These are phyloP conservation scores for Immersiporthe knoxdaviesiana DNA, from an alignment of 2,329 filamentous ascomycete species.

Conservation along the genomic window DNA sequence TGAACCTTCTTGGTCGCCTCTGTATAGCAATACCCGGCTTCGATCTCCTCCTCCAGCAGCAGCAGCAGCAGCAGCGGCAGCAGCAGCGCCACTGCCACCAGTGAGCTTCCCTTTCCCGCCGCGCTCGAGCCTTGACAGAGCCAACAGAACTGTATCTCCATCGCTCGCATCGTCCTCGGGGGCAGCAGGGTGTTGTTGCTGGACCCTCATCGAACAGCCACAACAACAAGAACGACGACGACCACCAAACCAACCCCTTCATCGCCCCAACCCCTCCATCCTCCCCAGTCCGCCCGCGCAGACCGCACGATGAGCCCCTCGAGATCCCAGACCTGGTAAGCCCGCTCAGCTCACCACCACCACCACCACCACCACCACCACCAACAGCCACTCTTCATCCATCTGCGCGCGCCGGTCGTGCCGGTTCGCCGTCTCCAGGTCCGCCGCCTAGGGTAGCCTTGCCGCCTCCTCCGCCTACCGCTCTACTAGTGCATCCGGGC, in stretches of 20 bases:
- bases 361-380: background rate
- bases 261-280: slow-evolving; percentile 31
- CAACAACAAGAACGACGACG: slow-evolving; percentile 19
- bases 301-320: slow-evolving; percentile 42
- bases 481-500: background rate
- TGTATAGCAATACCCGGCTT: too few species aligned
- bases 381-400: too few species aligned
- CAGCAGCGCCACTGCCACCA: slow-evolving; percentile 20
- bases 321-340: slow-evolving; percentile 42
- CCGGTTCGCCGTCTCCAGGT: slow-evolving; percentile 5
- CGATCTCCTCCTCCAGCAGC: too few species aligned
- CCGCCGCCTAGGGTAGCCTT: slow-evolving; percentile 22
- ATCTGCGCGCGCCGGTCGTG: background rate
- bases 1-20: too few species aligned
- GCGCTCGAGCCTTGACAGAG: slow-evolving; percentile 21
- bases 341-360: slow-evolving; percentile 18
- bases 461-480: slow-evolving; percentile 18
- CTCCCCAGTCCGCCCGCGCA: slow-evolving; percentile 41
- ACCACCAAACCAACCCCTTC: background rate
- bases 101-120: slow-evolving; percentile 29
- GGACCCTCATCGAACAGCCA: background rate
- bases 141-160: slow-evolving; percentile 2
- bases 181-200: background rate
- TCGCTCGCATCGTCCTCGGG: background rate
- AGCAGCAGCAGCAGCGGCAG: too few species aligned